A percentile compares a stretch with the other conserved stretches of the same genome.
phyloP scores from a whole-genome alignment of 495 filamentous ascomycete genomes.

The Amniculicola lignicola region DNA sequence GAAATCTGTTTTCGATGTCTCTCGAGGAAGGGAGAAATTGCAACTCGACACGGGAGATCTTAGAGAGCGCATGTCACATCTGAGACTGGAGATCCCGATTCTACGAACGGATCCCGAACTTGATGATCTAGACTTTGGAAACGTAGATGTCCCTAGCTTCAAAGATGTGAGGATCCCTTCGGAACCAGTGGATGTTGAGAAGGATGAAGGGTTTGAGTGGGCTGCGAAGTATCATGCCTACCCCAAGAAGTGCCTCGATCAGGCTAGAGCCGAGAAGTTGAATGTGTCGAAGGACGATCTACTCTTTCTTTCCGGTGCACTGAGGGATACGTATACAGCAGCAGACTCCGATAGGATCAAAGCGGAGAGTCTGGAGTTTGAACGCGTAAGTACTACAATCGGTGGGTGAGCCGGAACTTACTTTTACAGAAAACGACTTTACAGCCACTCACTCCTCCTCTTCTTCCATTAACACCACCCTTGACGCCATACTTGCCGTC shows the following conservation, averaged over 20 bases:
- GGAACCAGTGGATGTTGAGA: constrained; percentile 46
- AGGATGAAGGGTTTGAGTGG: constrained; percentile 52
- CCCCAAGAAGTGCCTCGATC: constrained; percentile 28
- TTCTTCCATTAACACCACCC: constrained; percentile 50
- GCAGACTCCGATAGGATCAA: constrained; percentile 20
- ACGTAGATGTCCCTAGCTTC: constrained; percentile 9
- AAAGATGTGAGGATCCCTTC: constrained; percentile 38
- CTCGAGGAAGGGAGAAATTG: neutral
- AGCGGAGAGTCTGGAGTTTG: constrained; percentile 6
- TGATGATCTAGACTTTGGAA: constrained; percentile 37
- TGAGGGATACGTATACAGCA: constrained; percentile 32
- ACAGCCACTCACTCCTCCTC: constrained; percentile 55
- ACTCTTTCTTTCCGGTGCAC: constrained; percentile 40
- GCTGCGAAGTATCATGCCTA: constrained; percentile 39
- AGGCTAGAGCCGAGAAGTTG: constrained; percentile 46
- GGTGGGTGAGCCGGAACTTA: neutral
- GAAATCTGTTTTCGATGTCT: constrained; percentile 7
- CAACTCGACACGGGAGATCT: neutral
- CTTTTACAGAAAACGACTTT: constrained; percentile 37
- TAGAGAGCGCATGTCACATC: neutral
- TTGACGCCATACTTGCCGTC: constrained; percentile 48
- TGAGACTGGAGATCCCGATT: constrained; percentile 36
- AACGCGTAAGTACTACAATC: constrained; percentile 13
- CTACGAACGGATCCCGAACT: constrained; percentile 34
- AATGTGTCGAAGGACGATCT: constrained; percentile 44